phyloP scores from a whole-genome alignment of 2,329 filamentous ascomycete genomes.

The Domatiomyces catenatus region DNA sequence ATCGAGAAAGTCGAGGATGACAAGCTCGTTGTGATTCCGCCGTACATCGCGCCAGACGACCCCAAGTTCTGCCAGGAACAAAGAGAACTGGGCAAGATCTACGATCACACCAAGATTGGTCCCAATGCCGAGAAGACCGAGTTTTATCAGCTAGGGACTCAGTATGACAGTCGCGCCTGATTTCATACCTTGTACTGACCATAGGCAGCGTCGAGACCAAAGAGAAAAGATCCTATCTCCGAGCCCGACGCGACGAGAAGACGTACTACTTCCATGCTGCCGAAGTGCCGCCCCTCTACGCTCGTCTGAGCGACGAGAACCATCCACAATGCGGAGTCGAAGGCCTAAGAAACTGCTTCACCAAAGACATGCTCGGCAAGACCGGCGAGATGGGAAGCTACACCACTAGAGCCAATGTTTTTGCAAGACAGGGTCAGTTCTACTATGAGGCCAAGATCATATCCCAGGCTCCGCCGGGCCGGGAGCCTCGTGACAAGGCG shows the following conservation, averaged over 20 bases:
- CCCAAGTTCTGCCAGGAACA: constrained; percentile 16
- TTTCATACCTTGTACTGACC: not conserved
- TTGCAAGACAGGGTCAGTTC: constrained; percentile 72
- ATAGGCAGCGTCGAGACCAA: constrained; percentile 15
- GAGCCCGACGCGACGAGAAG: constrained; percentile 15
- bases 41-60: constrained; percentile 16
- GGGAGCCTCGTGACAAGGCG: constrained; percentile 24
- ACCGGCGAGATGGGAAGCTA: constrained; percentile 66
- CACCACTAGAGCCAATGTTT: constrained; percentile 81
- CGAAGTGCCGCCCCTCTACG: constrained; percentile 66
- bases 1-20: constrained; percentile 14
- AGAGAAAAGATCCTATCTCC: constrained; percentile 16
- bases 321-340: constrained; percentile 34
- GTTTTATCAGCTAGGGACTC: constrained; percentile 16
- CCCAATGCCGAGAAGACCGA: constrained; percentile 15
- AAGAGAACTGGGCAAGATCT: constrained; percentile 15
- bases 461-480: constrained; percentile 40
- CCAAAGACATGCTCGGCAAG: constrained; percentile 57
- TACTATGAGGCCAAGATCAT: constrained; percentile 92
- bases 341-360: constrained; percentile 66
- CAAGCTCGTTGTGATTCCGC: constrained; percentile 11
- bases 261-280: constrained; percentile 32
- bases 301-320: constrained; percentile 86
- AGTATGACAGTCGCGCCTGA: constrained; percentile 6
- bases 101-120: constrained; percentile 13